These are phyloP conservation scores for Alternaria longipes DNA, from an alignment of 2,329 filamentous ascomycete genomes.

Conservation along the genomic window DNA sequence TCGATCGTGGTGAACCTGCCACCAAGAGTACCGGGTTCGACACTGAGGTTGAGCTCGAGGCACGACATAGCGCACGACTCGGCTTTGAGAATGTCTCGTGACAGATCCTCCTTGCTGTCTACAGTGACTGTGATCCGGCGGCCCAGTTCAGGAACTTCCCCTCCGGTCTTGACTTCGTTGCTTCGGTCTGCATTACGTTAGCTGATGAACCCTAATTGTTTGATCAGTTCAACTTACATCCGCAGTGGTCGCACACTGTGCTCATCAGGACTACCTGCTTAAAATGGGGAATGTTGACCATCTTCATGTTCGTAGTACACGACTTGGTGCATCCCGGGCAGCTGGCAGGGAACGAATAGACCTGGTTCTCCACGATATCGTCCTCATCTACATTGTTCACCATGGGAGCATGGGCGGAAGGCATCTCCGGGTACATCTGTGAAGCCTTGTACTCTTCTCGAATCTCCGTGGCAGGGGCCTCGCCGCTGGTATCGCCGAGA, in stretches of 20 bases:
- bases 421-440: slow-evolving; percentile 57
- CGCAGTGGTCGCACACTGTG: slow-evolving; percentile 89
- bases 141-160: slow-evolving; percentile 86
- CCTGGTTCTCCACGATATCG: slow-evolving; percentile 90
- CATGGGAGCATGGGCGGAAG: slow-evolving; percentile 41
- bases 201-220: not conserved
- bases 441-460: slow-evolving; percentile 62
- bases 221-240: slow-evolving; percentile 59
- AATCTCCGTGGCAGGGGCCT: slow-evolving; percentile 65
- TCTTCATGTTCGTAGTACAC: slow-evolving; percentile 96
- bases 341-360: slow-evolving; percentile 89
- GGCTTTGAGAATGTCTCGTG: slow-evolving; percentile 93
- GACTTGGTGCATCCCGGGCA: slow-evolving; percentile 90
- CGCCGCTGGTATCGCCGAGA: slow-evolving; percentile 63
- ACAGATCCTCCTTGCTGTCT: slow-evolving; percentile 74
- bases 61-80: slow-evolving; percentile 90
- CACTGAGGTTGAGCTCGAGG: slow-evolving; percentile 84
- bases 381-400: slow-evolving; percentile 61
- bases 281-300: slow-evolving; percentile 97
- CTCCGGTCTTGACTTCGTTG: slow-evolving; percentile 98
- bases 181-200: slow-evolving; percentile 68
- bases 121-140: slow-evolving; percentile 83
- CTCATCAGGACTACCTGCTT: slow-evolving; percentile 97
- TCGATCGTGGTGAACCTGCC: slow-evolving; percentile 97
- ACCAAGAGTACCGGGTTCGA: slow-evolving; percentile 93